phyloP scores from a whole-genome alignment of 1,139 yeast genomes.

The Taphrina pruni region DNA sequence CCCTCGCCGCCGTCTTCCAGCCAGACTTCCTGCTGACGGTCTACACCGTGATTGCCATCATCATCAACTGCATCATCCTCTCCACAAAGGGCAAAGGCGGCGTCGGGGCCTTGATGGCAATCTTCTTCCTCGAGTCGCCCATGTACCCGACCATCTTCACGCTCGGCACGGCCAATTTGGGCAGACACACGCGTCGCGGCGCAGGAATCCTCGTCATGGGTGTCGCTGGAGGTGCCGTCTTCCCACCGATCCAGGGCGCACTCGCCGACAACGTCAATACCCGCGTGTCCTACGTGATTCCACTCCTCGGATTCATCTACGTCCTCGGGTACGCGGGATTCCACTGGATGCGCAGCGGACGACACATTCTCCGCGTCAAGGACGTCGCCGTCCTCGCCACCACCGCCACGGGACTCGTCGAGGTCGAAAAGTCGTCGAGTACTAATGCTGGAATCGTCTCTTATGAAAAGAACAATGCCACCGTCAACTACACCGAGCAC shows the following conservation, averaged over 20 bases:
- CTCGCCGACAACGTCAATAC: constrained; percentile 21
- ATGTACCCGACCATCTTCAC: constrained; percentile 43
- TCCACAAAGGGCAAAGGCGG: constrained; percentile 35
- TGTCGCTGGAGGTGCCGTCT: constrained; percentile 42
- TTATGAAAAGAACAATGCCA: background rate
- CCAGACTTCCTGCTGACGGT: constrained; percentile 31
- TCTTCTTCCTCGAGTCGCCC: constrained; percentile 42
- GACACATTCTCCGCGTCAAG: constrained; percentile 29
- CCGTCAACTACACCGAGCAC: constrained; percentile 16
- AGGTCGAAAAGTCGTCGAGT: background rate
- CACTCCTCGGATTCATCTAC: constrained; percentile 20
- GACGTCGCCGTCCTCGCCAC: constrained; percentile 18
- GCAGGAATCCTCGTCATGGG: constrained; percentile 42
- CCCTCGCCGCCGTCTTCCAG: constrained; percentile 38
- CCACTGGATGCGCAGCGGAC: constrained; percentile 24
- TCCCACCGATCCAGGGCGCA: constrained; percentile 40
- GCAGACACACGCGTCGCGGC: constrained; percentile 42
- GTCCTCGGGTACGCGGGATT: constrained; percentile 26
- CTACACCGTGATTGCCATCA: constrained; percentile 30
- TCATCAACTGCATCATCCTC: constrained; percentile 19
- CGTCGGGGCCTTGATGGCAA: constrained; percentile 34
- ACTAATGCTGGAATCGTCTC: background rate
- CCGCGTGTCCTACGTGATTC: constrained; percentile 16
- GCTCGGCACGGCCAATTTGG: constrained; percentile 40
- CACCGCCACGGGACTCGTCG: background rate